Conservation (phyloP, 202 grass and related monocot species). For the Zizania palustris region DNA sequence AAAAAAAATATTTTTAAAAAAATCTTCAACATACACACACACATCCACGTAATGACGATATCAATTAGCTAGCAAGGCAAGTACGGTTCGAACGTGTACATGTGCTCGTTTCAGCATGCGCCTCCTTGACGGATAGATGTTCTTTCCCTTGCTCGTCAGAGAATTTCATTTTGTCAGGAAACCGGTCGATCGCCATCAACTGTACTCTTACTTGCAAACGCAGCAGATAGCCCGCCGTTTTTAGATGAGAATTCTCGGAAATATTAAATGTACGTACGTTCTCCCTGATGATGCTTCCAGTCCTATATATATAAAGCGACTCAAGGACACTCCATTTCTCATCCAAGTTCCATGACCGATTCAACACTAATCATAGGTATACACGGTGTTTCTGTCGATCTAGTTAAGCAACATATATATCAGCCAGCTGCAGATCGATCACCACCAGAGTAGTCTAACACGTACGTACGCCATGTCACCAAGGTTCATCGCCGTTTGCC, state of each 20-base stretch:
- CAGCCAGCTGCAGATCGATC: background rate
- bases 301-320: constrained; percentile 14
- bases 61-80: no score
- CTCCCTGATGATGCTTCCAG: background rate
- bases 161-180: background rate
- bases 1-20: no score
- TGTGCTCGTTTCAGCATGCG: no score
- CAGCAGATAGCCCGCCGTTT: background rate
- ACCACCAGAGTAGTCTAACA: background rate
- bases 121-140: no score
- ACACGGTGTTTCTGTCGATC: background rate
- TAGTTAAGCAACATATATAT: no score
- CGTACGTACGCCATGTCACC: constrained; percentile 32
- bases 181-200: background rate
- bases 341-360: background rate
- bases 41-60: no score
- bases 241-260: background rate
- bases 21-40: no score
- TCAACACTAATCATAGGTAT: background rate
- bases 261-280: background rate
- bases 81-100: no score
- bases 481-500: constrained; percentile 1
- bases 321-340: background rate
- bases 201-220: background rate
- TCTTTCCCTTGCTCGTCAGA: no score